A percentile compares a stretch with the other conserved stretches of the same genome.
phyloP scores from a whole-genome alignment of 1,139 yeast genomes.

The Sugiyamaella paludigena region DNA sequence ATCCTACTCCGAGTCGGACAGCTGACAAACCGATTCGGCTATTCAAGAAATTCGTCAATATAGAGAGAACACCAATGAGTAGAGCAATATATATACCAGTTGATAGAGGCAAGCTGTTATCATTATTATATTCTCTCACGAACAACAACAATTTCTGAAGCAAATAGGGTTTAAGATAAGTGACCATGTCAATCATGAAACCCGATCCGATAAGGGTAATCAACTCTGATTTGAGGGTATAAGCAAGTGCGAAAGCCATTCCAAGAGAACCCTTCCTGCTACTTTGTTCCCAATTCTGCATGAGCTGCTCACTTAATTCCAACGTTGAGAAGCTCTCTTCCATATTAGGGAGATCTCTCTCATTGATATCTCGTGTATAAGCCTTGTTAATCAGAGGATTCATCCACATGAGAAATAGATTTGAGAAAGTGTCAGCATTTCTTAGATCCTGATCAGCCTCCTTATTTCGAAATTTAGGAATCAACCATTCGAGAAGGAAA shows the following conservation, averaged over 20 bases:
- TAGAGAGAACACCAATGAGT: constrained; percentile 74
- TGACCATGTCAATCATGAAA: constrained; percentile 8
- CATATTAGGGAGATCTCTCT: constrained; percentile 73
- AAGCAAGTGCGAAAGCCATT: constrained; percentile 54
- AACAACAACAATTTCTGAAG: constrained; percentile 69
- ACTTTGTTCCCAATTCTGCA: constrained; percentile 43
- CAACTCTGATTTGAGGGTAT: constrained; percentile 55
- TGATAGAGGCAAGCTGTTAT: constrained; percentile 49
- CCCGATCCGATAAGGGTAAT: constrained; percentile 9
- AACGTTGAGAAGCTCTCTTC: constrained; percentile 59
- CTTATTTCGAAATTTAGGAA: constrained; percentile 8
- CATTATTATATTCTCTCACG: constrained; percentile 63
- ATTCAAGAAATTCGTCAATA: constrained; percentile 64
- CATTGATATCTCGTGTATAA: constrained; percentile 63
- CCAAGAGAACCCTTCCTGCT: constrained; percentile 32
- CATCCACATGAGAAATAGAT: constrained; percentile 83
- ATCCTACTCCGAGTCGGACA: constrained; percentile 30
- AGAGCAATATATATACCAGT: constrained; percentile 76
- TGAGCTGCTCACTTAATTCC: constrained; percentile 51
- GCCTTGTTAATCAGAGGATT: constrained; percentile 79
- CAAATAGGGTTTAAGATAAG: constrained; percentile 69
- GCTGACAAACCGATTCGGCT: constrained; percentile 38
- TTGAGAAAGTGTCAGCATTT: constrained; percentile 73
- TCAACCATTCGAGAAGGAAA: constrained; percentile 6
- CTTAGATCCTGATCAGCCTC: constrained; percentile 41